These are phyloP conservation scores for Ciborinia camelliae DNA, from an alignment of 2,329 filamentous ascomycete species.

Conservation along the genomic window DNA sequence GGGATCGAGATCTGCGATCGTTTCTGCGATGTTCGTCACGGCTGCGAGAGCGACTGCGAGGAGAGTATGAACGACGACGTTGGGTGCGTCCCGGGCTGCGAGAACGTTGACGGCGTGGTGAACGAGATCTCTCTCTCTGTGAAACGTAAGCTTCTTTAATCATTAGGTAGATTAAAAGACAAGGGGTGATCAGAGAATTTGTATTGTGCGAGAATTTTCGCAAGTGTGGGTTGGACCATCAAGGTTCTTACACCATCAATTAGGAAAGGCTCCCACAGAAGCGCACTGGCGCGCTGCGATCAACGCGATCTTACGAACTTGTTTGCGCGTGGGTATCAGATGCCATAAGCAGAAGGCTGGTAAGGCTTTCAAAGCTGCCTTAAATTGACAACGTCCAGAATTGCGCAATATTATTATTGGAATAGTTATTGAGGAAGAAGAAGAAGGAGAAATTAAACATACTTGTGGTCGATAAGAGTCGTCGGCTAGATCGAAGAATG, in stretches of 20 bases:
- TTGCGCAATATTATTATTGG: constrained; percentile 10
- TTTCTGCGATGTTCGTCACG: constrained; percentile 73
- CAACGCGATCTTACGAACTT: constrained; percentile 17
- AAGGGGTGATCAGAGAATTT: constrained; percentile 29
- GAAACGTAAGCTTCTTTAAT: constrained; percentile 37
- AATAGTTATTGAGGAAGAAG: not conserved
- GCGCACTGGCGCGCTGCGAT: constrained; percentile 17
- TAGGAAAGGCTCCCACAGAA: constrained; percentile 18
- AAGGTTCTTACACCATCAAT: constrained; percentile 24
- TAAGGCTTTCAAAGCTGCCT: constrained; percentile 6
- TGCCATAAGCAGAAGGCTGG: constrained; percentile 15
- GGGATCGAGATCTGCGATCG: constrained; percentile 77
- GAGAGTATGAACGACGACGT: constrained; percentile 74
- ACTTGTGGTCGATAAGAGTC: constrained; percentile 23
- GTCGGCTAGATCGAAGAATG: constrained; percentile 20
- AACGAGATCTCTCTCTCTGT: constrained; percentile 83
- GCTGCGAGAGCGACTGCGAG: constrained; percentile 74
- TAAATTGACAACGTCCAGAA: constrained; percentile 2
- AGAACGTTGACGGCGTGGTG: constrained; percentile 69
- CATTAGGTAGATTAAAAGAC: constrained; percentile 20
- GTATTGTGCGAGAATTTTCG: constrained; percentile 5
- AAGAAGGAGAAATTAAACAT: constrained; percentile 7
- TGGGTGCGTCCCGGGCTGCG: constrained; percentile 57
- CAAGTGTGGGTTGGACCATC: constrained; percentile 21
- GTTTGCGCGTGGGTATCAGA: constrained; percentile 17